Percentiles rank a stretch among this genome's conserved stretches.
Evolutionary conservation across 2,329 filamentous ascomycete species (phyloP).

Genomic region (Pestalotiopsis sp.): DNA sequence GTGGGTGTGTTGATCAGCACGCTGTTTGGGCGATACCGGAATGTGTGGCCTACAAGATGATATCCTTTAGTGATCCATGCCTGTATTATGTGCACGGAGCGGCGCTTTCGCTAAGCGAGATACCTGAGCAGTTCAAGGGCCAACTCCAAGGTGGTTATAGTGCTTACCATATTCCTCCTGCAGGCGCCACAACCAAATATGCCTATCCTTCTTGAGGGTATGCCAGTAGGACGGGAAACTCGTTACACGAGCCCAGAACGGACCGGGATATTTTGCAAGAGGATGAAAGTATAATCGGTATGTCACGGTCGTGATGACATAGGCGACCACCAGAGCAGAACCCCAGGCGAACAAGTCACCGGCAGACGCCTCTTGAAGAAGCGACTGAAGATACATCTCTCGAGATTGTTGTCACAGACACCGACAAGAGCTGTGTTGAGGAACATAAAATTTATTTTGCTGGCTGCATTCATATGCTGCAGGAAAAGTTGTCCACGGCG

Average conservation of each 20-base stretch:
- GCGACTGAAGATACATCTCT: background rate
- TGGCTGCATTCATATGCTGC: background rate
- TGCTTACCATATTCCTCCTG: constrained; percentile 12
- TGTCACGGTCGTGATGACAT: constrained; percentile 6
- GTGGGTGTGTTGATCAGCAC: constrained; percentile 4
- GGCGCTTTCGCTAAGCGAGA: background rate
- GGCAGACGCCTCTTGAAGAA: background rate
- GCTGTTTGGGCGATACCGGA: constrained; percentile 2
- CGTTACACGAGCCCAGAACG: constrained; percentile 24
- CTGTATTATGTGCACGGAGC: background rate
- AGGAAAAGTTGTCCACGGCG: background rate
- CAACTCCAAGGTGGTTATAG: background rate
- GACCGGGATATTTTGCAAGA: constrained; percentile 24
- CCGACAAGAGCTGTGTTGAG: background rate
- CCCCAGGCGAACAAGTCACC: background rate
- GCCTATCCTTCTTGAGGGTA: background rate
- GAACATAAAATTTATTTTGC: background rate
- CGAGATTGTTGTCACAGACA: background rate
- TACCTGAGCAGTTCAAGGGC: background rate
- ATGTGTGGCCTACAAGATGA: background rate
- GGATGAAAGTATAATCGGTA: constrained; percentile 29
- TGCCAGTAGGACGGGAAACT: constrained; percentile 24
- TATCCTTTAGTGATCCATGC: background rate
- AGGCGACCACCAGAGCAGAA: background rate
- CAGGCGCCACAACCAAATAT: constrained; percentile 10